Conservation (phyloP, 2,329 filamentous ascomycete species). For the Xylaria hypoxylon region DNA sequence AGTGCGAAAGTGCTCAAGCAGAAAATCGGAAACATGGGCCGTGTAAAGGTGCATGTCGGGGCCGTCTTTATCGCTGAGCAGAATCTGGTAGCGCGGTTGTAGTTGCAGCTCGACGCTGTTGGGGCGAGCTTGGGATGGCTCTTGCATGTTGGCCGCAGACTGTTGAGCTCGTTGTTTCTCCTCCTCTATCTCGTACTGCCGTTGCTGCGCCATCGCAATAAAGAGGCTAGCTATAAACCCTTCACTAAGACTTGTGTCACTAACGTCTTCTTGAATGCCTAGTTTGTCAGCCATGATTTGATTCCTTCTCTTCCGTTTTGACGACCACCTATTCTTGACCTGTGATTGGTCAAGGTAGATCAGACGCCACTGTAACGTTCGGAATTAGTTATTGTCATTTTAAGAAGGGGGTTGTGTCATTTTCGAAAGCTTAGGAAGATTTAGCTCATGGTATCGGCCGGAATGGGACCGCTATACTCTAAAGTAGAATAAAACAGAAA, state of each 20-base stretch:
- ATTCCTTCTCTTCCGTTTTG: background rate
- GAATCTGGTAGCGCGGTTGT: conserved; percentile 25
- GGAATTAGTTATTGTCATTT: background rate
- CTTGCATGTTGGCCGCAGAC: background rate
- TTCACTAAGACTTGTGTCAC: background rate
- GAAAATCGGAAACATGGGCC: conserved; percentile 19
- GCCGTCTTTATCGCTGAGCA: background rate
- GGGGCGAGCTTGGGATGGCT: background rate
- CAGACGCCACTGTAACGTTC: conserved; percentile 1
- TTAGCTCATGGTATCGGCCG: too few species aligned
- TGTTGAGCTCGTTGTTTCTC: background rate
- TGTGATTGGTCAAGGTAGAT: conserved; percentile 16
- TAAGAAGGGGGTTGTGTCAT: background rate
- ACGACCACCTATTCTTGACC: background rate
- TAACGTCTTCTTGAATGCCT: background rate
- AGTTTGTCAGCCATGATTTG: background rate
- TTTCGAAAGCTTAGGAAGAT: background rate
- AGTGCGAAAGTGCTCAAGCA: conserved; percentile 21
- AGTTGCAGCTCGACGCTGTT: background rate
- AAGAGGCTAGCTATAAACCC: conserved; percentile 12
- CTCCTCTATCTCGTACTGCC: background rate
- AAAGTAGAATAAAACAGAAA: too few species aligned
- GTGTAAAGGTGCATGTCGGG: conserved; percentile 22
- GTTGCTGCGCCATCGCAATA: conserved; percentile 22
- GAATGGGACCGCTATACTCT: too few species aligned